phyloP scores from a whole-genome alignment of 139 green algal species.

The Coelastrella sp. region DNA sequence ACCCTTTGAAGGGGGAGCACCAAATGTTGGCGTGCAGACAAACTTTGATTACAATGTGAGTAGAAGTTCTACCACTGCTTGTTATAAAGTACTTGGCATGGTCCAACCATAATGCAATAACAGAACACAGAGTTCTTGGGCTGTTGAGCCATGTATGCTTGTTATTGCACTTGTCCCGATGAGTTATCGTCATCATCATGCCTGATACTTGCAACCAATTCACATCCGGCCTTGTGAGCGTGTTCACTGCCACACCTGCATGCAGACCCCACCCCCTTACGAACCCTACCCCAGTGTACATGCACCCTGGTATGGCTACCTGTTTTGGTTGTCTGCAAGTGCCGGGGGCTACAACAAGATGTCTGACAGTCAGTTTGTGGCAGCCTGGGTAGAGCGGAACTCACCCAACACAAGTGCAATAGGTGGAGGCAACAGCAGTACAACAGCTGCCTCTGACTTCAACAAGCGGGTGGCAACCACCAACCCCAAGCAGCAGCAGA shows the following conservation, averaged over 20 bases:
- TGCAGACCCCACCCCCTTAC: background rate
- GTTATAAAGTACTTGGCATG: background rate
- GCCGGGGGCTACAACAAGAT: background rate
- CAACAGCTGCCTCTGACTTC: no score
- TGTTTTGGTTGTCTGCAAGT: conserved; percentile 23
- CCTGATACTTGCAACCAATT: no score
- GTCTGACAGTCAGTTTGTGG: conserved; percentile 24
- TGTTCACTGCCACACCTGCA: background rate
- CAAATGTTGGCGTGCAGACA: conserved; percentile 45
- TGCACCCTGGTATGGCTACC: conserved; percentile 47
- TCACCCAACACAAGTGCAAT: background rate
- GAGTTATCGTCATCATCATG: no score
- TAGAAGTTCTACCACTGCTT: background rate
- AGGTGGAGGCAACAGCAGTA: background rate
- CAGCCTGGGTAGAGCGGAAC: background rate
- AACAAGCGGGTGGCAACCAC: no score
- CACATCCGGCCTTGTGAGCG: no score
- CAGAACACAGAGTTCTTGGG: background rate
- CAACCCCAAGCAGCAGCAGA: no score
- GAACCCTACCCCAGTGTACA: conserved; percentile 44
- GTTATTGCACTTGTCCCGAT: background rate
- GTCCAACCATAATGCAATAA: background rate
- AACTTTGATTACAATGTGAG: conserved; percentile 43
- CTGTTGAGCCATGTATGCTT: conserved; percentile 42
- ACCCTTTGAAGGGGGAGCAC: background rate